A percentile compares a stretch with the other conserved stretches of the same genome.
phyloP scores from a whole-genome alignment of 768 basidiomycete species.

The Holtermannia corniformis region DNA sequence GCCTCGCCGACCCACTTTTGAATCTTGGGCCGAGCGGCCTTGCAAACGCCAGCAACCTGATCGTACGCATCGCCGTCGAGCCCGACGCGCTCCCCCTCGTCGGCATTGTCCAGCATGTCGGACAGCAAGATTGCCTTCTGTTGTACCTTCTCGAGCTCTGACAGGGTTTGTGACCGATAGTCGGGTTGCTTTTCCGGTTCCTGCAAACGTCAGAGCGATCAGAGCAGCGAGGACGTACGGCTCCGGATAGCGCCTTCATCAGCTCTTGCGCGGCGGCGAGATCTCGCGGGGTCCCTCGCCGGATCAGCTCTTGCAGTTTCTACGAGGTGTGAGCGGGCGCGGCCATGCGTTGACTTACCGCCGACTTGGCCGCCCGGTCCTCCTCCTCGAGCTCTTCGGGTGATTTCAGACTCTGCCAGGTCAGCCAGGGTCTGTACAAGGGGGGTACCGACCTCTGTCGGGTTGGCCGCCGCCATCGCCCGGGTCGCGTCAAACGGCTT shows the following conservation, averaged over 20 bases:
- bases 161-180: constrained; percentile 78
- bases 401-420: constrained; percentile 71
- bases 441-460: constrained; percentile 37
- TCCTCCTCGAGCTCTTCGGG: constrained; percentile 94
- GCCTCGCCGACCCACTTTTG: constrained; percentile 93
- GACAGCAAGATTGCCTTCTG: constrained; percentile 90
- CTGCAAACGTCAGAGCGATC: constrained; percentile 18
- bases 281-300: constrained; percentile 90
- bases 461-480: constrained; percentile 39
- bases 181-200: constrained; percentile 91
- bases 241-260: constrained; percentile 91
- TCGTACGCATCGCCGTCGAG: constrained; percentile 83
- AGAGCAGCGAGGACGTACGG: constrained; percentile 42
- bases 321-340: constrained; percentile 11
- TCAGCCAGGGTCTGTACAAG: not conserved
- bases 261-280: constrained; percentile 91
- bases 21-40: constrained; percentile 76
- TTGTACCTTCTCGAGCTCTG: constrained; percentile 87
- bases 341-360: constrained; percentile 49
- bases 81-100: constrained; percentile 67
- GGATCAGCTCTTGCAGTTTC: constrained; percentile 96
- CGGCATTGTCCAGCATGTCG: constrained; percentile 92
- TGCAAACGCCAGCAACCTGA: constrained; percentile 80
- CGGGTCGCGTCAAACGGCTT: constrained; percentile 43
- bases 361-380: constrained; percentile 86